These are phyloP conservation scores for Ustilago lituana DNA, from an alignment of 1,284 basidiomycete genomes.

Conservation along the genomic window DNA sequence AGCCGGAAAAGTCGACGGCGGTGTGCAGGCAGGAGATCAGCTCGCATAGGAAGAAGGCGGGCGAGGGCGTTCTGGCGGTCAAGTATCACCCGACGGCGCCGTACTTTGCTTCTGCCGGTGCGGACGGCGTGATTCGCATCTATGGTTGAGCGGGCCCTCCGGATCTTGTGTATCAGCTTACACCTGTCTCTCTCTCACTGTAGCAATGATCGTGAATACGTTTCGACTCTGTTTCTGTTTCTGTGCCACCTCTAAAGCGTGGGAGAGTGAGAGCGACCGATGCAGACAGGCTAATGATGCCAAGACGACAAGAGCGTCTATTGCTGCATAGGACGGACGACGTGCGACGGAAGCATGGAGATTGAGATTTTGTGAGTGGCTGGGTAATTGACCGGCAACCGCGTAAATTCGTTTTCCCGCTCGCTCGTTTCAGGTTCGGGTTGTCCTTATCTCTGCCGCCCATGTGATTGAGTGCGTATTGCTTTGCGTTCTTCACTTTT, in stretches of 20 bases:
- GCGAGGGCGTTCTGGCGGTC: constrained; percentile 88
- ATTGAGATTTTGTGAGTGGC: neutral
- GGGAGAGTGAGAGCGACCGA: too few relatives aligned
- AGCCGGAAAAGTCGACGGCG: constrained; percentile 52
- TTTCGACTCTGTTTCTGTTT: too few relatives aligned
- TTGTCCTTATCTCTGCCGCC: constrained; percentile 2
- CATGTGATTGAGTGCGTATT: too few relatives aligned
- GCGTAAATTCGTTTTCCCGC: neutral
- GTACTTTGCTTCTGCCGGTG: constrained; percentile 89
- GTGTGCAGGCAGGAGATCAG: constrained; percentile 88
- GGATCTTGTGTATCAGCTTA: too few relatives aligned
- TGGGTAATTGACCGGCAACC: constrained; percentile 17
- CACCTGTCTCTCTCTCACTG: too few relatives aligned
- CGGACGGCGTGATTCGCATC: constrained; percentile 92
- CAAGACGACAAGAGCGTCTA: too few relatives aligned
- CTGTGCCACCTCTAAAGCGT: too few relatives aligned
- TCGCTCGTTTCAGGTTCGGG: neutral
- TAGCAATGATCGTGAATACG: too few relatives aligned
- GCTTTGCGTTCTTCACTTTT: neutral
- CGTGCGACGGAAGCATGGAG: neutral
- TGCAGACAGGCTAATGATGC: too few relatives aligned
- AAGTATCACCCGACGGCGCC: constrained; percentile 84
- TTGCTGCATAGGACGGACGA: neutral
- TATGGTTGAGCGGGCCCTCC: constrained; percentile 69
- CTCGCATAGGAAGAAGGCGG: constrained; percentile 79